Conservation (phyloP, 352 stramenopile species). For the Phytophthora hibernalis region DNA sequence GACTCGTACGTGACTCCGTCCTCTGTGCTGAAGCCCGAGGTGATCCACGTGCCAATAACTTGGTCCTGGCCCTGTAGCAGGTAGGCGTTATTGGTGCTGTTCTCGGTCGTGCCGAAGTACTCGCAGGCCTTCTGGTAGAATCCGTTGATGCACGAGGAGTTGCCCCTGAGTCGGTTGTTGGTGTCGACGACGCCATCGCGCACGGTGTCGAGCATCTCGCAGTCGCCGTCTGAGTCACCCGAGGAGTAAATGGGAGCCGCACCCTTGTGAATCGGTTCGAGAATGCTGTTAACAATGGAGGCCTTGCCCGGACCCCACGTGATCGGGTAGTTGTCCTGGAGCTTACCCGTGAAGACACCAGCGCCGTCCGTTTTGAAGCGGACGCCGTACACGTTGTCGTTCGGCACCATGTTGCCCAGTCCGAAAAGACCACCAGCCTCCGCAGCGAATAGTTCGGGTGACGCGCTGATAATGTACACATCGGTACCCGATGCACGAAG, state of each 20-base stretch:
- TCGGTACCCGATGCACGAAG: conserved; percentile 47
- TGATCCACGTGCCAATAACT: conserved; percentile 71
- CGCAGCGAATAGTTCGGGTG: conserved; percentile 61
- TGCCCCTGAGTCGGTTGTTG: conserved; percentile 69
- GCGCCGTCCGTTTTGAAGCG: conserved; percentile 54
- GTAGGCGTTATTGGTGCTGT: conserved; percentile 55
- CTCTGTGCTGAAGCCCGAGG: conserved; percentile 64
- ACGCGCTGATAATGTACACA: conserved; percentile 73
- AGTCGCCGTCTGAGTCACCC: conserved; percentile 67
- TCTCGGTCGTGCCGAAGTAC: conserved; percentile 52
- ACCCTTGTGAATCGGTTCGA: conserved; percentile 55
- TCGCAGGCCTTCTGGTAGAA: conserved; percentile 71
- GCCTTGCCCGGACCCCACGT: conserved; percentile 72
- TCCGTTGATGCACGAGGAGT: conserved; percentile 56
- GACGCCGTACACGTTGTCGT: conserved; percentile 60
- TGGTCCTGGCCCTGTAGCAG: conserved; percentile 72
- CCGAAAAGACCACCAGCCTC: conserved; percentile 51
- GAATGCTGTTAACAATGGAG: conserved; percentile 50
- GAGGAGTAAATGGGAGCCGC: conserved; percentile 59
- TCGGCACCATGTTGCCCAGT: conserved; percentile 61
- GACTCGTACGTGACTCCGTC: conserved; percentile 64
- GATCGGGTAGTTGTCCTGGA: conserved; percentile 63
- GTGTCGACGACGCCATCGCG: conserved; percentile 67
- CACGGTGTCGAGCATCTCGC: conserved; percentile 64
- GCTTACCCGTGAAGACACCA: conserved; percentile 50